Evolutionary conservation across 768 basidiomycete species (phyloP).

Genomic region (Sporobolomyces pararoseus): DNA sequence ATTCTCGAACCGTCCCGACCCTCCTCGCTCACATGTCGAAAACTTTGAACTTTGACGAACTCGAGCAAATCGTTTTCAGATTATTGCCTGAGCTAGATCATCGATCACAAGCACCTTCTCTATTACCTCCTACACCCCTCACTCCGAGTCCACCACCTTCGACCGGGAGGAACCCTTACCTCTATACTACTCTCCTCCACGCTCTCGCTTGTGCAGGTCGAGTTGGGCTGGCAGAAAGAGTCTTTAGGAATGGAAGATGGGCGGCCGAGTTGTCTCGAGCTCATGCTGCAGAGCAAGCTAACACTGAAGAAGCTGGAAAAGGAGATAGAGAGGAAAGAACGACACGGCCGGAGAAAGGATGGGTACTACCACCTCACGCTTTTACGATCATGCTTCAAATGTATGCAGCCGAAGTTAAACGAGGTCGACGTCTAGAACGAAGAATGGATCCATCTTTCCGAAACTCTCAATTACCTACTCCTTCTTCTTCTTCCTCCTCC

Average conservation of each 20-base stretch:
- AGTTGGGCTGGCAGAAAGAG: conserved; percentile 59
- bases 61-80: conserved; percentile 56
- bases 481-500: not conserved
- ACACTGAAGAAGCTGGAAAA: not conserved
- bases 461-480: not conserved
- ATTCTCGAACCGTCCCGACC: conserved; percentile 57
- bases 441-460: not conserved
- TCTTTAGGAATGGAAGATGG: conserved; percentile 62
- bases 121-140: not conserved
- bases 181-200: conserved; percentile 61
- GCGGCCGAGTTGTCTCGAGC: conserved; percentile 48
- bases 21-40: conserved; percentile 58
- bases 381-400: conserved; percentile 70
- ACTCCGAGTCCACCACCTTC: conserved; percentile 1
- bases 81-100: conserved; percentile 55
- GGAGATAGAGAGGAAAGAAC: not conserved
- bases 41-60: conserved; percentile 54
- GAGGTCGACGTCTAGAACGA: conserved; percentile 27
- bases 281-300: not conserved
- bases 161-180: conserved; percentile 51
- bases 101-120: not conserved
- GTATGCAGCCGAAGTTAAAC: conserved; percentile 51
- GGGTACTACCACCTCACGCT: conserved; percentile 64
- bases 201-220: conserved; percentile 60
- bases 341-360: conserved; percentile 50